Percentiles rank a stretch among this genome's conserved stretches.
Conservation (phyloP, 1,284 basidiomycete genomes). For the Fomitopsis schrenkii region DNA sequence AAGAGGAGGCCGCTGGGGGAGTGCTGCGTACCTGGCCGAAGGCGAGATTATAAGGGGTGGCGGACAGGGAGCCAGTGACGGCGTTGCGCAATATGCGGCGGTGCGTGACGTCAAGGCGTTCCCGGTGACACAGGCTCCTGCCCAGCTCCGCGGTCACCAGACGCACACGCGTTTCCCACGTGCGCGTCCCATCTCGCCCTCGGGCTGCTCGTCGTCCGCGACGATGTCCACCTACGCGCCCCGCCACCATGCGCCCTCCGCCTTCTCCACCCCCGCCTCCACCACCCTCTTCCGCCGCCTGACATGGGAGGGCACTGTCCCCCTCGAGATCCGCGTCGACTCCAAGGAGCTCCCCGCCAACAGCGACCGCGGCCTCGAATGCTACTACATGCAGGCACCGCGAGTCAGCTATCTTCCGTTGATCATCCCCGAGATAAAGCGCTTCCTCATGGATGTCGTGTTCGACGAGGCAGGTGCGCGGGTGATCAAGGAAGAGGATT, state of each 20-base stretch:
- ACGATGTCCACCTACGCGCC: constrained; percentile 60
- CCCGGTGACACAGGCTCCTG: background rate
- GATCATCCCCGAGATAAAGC: constrained; percentile 81
- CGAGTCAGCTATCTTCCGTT: constrained; percentile 89
- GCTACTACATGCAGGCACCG: constrained; percentile 83
- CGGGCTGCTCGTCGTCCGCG: constrained; percentile 4
- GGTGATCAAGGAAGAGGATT: constrained; percentile 76
- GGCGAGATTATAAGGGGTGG: background rate
- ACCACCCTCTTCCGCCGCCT: constrained; percentile 77
- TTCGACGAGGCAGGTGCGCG: constrained; percentile 79
- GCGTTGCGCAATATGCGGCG: background rate
- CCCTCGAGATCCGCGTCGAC: constrained; percentile 81
- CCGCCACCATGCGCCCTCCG: constrained; percentile 45
- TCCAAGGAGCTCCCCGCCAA: constrained; percentile 82
- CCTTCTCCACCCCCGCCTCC: constrained; percentile 49
- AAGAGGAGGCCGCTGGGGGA: background rate
- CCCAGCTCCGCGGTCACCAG: constrained; percentile 1
- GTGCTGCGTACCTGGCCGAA: background rate
- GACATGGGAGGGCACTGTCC: constrained; percentile 83
- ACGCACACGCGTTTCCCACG: constrained; percentile 5
- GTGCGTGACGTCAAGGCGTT: constrained; percentile 4
- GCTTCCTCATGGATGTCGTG: constrained; percentile 85
- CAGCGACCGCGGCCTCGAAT: constrained; percentile 82
- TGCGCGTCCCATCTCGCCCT: constrained; percentile 6
- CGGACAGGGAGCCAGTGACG: background rate